phyloP scores from a whole-genome alignment of 441 rosid genomes.

The Populus hybrid region DNA sequence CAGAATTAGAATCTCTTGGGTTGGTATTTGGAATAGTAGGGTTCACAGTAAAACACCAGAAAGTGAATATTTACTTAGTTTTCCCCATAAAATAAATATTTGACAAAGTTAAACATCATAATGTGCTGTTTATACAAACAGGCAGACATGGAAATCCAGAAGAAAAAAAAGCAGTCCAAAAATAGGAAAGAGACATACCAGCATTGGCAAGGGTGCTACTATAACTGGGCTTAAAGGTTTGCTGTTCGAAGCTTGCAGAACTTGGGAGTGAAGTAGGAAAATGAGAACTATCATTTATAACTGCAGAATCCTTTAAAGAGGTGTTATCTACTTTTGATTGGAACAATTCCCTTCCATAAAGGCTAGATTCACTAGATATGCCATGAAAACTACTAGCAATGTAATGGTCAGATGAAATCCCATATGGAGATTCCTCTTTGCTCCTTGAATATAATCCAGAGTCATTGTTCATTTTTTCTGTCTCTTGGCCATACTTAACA shows the following conservation, averaged over 20 bases:
- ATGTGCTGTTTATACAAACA: not conserved
- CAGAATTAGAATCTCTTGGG: constrained; percentile 37
- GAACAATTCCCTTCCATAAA: constrained; percentile 23
- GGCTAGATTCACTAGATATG: constrained; percentile 28
- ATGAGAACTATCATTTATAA: constrained; percentile 13
- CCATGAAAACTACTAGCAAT: constrained; percentile 21
- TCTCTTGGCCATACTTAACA: constrained; percentile 30
- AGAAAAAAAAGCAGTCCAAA: constrained; percentile 19
- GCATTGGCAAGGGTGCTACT: constrained; percentile 27
- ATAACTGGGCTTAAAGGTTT: constrained; percentile 27
- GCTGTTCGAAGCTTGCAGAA: constrained; percentile 26
- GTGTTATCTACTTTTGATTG: constrained; percentile 37
- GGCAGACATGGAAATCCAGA: constrained; percentile 8
- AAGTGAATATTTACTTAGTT: constrained; percentile 16
- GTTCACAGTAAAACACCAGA: constrained; percentile 34
- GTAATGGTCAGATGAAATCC: constrained; percentile 21
- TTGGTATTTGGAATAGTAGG: constrained; percentile 33
- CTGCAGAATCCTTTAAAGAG: constrained; percentile 28
- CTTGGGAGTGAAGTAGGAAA: constrained; percentile 24
- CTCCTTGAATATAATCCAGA: constrained; percentile 25
- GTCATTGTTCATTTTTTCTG: constrained; percentile 32
- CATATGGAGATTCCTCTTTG: constrained; percentile 14
- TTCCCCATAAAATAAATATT: constrained; percentile 14
- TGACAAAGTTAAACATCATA: constrained; percentile 1
- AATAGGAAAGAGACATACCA: constrained; percentile 28